These are phyloP conservation scores for Darksidea phi DNA, from an alignment of 495 filamentous ascomycete genomes.

Conservation along the genomic window DNA sequence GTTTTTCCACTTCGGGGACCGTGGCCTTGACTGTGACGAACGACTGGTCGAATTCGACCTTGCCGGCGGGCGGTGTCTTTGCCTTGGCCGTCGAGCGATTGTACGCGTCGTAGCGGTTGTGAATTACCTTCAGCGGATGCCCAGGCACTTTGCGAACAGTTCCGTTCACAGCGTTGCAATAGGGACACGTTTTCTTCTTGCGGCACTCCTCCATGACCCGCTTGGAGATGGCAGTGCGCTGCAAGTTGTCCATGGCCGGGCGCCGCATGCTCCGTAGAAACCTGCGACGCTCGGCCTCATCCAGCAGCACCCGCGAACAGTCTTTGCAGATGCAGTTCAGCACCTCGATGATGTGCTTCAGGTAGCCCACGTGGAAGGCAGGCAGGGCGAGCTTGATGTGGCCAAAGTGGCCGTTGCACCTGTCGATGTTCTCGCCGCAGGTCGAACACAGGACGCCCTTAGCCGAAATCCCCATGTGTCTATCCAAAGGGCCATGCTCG, in stretches of 20 bases:
- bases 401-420: slow-evolving; percentile 93
- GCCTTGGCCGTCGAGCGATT: slow-evolving; percentile 80
- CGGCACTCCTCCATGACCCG: slow-evolving; percentile 83
- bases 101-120: slow-evolving; percentile 85
- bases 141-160: slow-evolving; percentile 79
- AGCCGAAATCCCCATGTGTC: slow-evolving; percentile 82
- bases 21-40: slow-evolving; percentile 72
- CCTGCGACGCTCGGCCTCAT: slow-evolving; percentile 67
- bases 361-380: slow-evolving; percentile 91
- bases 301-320: slow-evolving; percentile 73
- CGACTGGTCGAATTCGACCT: slow-evolving; percentile 78
- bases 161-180: slow-evolving; percentile 79
- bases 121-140: slow-evolving; percentile 82
- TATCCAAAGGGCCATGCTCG: slow-evolving; percentile 79
- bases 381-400: slow-evolving; percentile 86
- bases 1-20: slow-evolving; percentile 81
- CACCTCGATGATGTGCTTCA: slow-evolving; percentile 83
- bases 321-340: slow-evolving; percentile 93
- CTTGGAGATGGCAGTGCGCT: slow-evolving; percentile 74
- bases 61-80: slow-evolving; percentile 75
- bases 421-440: slow-evolving; percentile 70
- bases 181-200: slow-evolving; percentile 73
- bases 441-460: slow-evolving; percentile 74
- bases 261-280: slow-evolving; percentile 76
- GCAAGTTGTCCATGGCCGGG: slow-evolving; percentile 82